Evolutionary conservation across 2,329 filamentous ascomycete species (phyloP).

Genomic region (Hypoxylon sp.): DNA sequence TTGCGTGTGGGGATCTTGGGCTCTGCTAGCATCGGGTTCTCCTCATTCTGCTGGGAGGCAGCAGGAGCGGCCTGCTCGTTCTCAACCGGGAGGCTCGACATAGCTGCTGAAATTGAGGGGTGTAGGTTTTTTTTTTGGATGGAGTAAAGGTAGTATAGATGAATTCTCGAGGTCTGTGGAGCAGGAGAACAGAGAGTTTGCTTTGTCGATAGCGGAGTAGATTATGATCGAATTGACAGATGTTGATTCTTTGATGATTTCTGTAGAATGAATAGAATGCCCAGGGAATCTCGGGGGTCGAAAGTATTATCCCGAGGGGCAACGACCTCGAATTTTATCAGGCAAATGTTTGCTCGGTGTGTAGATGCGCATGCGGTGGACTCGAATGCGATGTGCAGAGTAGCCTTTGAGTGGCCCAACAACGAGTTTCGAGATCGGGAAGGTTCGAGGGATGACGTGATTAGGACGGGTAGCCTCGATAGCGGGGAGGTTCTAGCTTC

Average conservation of each 20-base stretch:
- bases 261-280: no score
- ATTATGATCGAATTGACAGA: no score
- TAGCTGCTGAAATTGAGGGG: constrained; percentile 17
- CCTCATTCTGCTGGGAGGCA: constrained; percentile 45
- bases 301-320: not conserved
- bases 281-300: no score
- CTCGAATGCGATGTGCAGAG: not conserved
- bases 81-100: constrained; percentile 48
- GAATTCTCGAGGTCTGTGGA: not conserved
- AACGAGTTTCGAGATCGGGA: not conserved
- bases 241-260: no score
- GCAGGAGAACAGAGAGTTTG: not conserved
- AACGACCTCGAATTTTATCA: not conserved
- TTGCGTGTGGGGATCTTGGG: constrained; percentile 82
- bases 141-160: not conserved
- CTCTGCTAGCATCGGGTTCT: constrained; percentile 54
- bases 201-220: no score
- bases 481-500: not conserved
- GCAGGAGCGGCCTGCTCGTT: constrained; percentile 48
- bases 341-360: not conserved
- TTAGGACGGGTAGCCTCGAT: not conserved
- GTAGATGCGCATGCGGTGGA: not conserved
- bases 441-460: not conserved
- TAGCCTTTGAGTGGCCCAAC: not conserved
- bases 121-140: not conserved